A percentile compares a stretch with the other conserved stretches of the same genome.
phyloP scores from a whole-genome alignment of 2,329 filamentous ascomycete species.

The Xylariaceae sp. region DNA sequence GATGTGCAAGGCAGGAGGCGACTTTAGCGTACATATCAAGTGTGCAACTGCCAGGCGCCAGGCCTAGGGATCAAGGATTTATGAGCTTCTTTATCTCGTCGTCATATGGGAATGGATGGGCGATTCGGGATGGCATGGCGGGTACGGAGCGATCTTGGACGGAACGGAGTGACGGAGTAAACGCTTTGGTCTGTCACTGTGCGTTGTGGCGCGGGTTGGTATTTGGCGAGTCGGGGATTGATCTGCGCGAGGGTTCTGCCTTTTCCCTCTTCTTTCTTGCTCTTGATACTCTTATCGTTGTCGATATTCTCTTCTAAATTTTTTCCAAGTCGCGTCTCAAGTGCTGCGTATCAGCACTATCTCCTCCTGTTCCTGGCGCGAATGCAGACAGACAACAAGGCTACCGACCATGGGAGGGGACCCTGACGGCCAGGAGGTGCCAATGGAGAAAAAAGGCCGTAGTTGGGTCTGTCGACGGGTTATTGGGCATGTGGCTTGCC shows the following conservation, averaged over 20 bases:
- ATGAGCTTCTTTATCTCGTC: slow-evolving; percentile 5
- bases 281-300: slow-evolving; percentile 14
- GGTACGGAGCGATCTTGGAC: slow-evolving; percentile 14
- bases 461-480: slow-evolving; percentile 18
- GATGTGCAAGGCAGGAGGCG: too few relatives aligned
- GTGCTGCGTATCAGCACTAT: too few relatives aligned
- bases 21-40: too few relatives aligned
- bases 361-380: too few relatives aligned
- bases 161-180: slow-evolving; percentile 18
- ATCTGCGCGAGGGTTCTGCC: slow-evolving; percentile 9
- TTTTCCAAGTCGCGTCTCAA: background rate
- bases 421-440: slow-evolving; percentile 10
- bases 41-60: too few relatives aligned
- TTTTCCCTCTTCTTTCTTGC: slow-evolving; percentile 4
- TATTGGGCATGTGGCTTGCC: slow-evolving; percentile 11
- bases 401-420: slow-evolving; percentile 11
- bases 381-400: slow-evolving; percentile 9
- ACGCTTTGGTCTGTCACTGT: background rate
- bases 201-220: slow-evolving; percentile 4
- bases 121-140: slow-evolving; percentile 14
- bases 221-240: slow-evolving; percentile 9
- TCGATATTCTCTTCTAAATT: slow-evolving; percentile 9
- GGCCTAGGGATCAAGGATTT: slow-evolving; percentile 6
- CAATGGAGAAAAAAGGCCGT: slow-evolving; percentile 14
- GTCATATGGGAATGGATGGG: slow-evolving; percentile 10